These are phyloP conservation scores for Tricholomella constricta DNA, from an alignment of 768 basidiomycete species.

Conservation along the genomic window DNA sequence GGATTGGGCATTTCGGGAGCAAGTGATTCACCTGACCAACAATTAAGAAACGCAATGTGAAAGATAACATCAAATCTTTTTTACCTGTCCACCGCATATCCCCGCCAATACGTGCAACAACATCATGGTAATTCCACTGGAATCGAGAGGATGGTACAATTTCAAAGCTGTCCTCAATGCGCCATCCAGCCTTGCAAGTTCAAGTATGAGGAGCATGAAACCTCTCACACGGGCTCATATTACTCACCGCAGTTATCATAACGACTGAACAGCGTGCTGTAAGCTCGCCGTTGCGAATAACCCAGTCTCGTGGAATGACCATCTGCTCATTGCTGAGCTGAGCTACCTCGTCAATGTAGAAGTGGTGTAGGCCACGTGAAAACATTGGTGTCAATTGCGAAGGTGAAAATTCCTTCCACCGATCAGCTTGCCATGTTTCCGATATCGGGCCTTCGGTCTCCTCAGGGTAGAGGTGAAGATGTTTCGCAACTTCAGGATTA, in stretches of 20 bases:
- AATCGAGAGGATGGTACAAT: background rate
- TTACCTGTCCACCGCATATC: background rate
- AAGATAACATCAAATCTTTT: background rate
- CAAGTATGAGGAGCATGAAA: background rate
- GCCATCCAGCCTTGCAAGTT: background rate
- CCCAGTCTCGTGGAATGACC: conserved; percentile 24
- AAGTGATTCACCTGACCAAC: background rate
- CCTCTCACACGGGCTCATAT: background rate
- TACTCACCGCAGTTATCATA: background rate
- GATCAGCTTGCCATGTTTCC: conserved; percentile 6
- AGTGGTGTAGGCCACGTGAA: conserved; percentile 21
- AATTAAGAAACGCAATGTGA: background rate
- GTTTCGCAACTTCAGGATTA: conserved; percentile 18
- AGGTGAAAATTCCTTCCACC: conserved; percentile 9
- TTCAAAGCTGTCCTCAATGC: background rate
- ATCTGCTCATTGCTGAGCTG: conserved; percentile 13
- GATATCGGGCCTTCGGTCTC: background rate
- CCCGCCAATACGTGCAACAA: background rate
- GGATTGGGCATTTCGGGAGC: background rate
- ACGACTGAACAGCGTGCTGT: background rate
- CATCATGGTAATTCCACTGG: background rate
- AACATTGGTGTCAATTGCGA: conserved; percentile 15
- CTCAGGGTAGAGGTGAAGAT: conserved; percentile 27
- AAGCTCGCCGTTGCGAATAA: conserved; percentile 8
- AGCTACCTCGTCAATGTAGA: conserved; percentile 27